Base-by-base conservation (phyloP, 208 protist species). In the Trypanosoma platydactyli region DNA sequence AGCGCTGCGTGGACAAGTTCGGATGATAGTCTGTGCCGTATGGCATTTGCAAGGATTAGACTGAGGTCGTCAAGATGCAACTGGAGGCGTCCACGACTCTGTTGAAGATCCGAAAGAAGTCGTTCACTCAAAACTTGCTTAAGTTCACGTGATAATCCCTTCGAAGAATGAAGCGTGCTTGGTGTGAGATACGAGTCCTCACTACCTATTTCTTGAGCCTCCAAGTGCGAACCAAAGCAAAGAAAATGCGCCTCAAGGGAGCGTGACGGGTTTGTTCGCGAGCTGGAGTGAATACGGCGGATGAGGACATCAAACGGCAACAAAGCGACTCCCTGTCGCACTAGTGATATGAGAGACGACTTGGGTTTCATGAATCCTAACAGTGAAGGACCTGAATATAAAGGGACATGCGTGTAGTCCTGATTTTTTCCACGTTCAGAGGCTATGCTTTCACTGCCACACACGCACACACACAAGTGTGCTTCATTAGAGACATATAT, bases 271-370 rank as follows among this genome's bases (percentile, higher is more conserved):
- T 93, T 89, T 22, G 69, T 73, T 33, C 81, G 66, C 0, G 87
- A 89, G 66, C 79, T 86, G 3, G 87, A 93, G 65, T 93, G 87
- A 72, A 93, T 76, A 22, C 87, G 83, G 3, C 87, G 83, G 11
- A 93, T 76, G n/a, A 93, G 51, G 12, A 83, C 76, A 48, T 90
- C 83, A 40, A 93, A 73, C 16, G 87, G 66, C 29, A 92, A 71
- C 24, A 44, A 33, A 5, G 48, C 52, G 16, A 76, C 63, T 9
- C 57, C 38, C 4, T 55, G 62, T 30, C 55, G 41, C 41, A 68
- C 20, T 58, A 29, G 18, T 13, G 16, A 7, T 42, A 64, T 56
- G 0, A 15, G 56, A 52, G 54, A 58, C 33, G 46, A 50, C 29
- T 48, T 42, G 5, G 25, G 12, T 45, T 57, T 64, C 44, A 64